phyloP scores from a whole-genome alignment of 345 rosid species.

The Populus tremula region DNA sequence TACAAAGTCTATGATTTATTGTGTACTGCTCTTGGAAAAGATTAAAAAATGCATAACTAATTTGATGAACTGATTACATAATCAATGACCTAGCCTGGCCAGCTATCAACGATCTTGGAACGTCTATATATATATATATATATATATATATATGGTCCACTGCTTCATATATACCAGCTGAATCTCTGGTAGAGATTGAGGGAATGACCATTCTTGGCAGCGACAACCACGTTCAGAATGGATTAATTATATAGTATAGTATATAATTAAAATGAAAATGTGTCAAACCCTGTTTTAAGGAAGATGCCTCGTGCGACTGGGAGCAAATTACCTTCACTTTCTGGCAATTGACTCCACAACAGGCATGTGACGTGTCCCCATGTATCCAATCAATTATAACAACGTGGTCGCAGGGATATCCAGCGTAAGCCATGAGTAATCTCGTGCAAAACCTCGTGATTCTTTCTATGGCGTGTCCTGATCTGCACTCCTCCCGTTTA shows the following conservation, averaged over 20 bases:
- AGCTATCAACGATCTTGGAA: too few species aligned
- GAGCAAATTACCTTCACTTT: neutral
- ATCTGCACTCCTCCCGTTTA: too few species aligned
- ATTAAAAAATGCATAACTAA: too few species aligned
- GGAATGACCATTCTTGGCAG: too few species aligned
- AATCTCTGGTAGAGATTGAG: too few species aligned
- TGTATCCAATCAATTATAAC: neutral
- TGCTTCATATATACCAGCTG: too few species aligned
- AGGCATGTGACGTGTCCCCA: slow-evolving; percentile 12
- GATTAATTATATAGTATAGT: neutral
- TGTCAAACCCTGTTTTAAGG: neutral
- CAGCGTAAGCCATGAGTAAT: slow-evolving; percentile 4
- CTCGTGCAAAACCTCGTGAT: slow-evolving; percentile 5
- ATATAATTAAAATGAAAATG: neutral
- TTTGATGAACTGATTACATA: neutral
- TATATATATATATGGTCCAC: too few species aligned
- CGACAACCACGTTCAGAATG: neutral
- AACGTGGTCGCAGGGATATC: neutral
- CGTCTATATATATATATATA: too few species aligned
- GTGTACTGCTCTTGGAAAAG: too few species aligned
- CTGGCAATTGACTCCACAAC: neutral
- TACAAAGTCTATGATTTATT: too few species aligned
- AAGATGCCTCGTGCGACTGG: neutral
- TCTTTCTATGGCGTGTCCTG: neutral
- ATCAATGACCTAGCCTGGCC: neutral